Percentiles rank a stretch among this genome's conserved stretches.
phyloP scores from a whole-genome alignment of 257 asterid genomes.

The Nicotiana knightiana region DNA sequence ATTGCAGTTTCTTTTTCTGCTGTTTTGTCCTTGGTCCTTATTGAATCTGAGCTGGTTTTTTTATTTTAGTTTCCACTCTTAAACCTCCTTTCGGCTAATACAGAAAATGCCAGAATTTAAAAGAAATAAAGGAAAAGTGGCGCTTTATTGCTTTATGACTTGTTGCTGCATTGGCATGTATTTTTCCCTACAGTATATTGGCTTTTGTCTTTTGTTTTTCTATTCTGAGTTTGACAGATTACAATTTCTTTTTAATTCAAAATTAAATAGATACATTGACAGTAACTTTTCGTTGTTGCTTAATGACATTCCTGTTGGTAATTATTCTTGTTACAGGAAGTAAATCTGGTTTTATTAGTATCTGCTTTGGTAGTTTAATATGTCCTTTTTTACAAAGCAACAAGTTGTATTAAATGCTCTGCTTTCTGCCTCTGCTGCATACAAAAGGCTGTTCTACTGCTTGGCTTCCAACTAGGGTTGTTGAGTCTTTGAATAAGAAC shows the following conservation, averaged over 20 bases:
- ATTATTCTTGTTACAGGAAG: too few relatives aligned
- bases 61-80: background rate
- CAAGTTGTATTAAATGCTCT: background rate
- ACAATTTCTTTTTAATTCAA: background rate
- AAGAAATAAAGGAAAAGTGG: background rate
- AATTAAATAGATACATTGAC: too few relatives aligned
- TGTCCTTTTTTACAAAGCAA: background rate
- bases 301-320: too few relatives aligned
- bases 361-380: background rate
- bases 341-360: too few relatives aligned
- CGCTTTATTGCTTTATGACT: background rate
- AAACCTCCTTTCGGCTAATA: background rate
- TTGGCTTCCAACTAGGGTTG: conserved; percentile 18
- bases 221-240: background rate
- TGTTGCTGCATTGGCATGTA: background rate
- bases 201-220: background rate
- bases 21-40: background rate
- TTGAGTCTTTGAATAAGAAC: conserved; percentile 20
- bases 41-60: background rate
- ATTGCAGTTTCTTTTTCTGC: background rate
- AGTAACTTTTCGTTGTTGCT: too few relatives aligned
- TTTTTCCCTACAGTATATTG: background rate
- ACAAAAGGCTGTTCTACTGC: conserved; percentile 27
- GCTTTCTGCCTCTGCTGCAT: background rate
- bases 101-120: too few relatives aligned